Base-by-base conservation (phyloP, 2,329 filamentous ascomycete genomes). In the Ophiosphaerella herpotricha region DNA sequence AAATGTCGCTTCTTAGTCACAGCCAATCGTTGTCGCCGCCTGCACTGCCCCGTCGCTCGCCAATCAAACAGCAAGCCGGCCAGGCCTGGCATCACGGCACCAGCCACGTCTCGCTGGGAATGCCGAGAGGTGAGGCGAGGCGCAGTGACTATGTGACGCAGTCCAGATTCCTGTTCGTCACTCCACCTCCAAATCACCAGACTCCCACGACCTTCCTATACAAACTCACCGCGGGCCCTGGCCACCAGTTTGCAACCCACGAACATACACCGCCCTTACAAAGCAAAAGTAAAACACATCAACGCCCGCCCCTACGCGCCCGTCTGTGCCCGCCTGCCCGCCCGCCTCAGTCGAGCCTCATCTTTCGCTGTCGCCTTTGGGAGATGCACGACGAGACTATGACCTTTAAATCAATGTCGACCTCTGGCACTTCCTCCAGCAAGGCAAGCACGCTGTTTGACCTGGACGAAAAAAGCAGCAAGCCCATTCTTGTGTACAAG, bases 351-450 rank as follows among this genome's bases (percentile, higher is more conserved):
- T 32, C 65, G 61, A 67, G 67, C 66, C 64, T 59, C 61, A 52
- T 32, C 48, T 52, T 58, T 55, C 52, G 52, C 39, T 50, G 40
- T 56, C 50, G 42, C 43, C 46, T 40, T 56, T 43, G 41, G 55
- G 55, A 52, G 55, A 52, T 46, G 48, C 42, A 52, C 43, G 43
- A 59, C 46, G 41, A 57, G 52, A 70, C 51, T 56, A 73, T 68
- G 62, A 78, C 75, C 36, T 77, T 76, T 68, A 71, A 78, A 52
- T 75, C 72, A 40, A 66, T 68, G 39, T 78, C 76, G n/a, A 76
- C 77, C 26, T 68, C 69, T 44, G 66, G 61, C 46, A 67, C 67
- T 21, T 52, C 46, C 32, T 70, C 68, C 14, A 70, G 71, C 24
- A 71, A 70, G 39, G 72, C 69, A 24, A 76, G 73, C 43, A 71